Conservation (phyloP, 1,284 basidiomycete genomes). For the Ganoderma sinense region DNA sequence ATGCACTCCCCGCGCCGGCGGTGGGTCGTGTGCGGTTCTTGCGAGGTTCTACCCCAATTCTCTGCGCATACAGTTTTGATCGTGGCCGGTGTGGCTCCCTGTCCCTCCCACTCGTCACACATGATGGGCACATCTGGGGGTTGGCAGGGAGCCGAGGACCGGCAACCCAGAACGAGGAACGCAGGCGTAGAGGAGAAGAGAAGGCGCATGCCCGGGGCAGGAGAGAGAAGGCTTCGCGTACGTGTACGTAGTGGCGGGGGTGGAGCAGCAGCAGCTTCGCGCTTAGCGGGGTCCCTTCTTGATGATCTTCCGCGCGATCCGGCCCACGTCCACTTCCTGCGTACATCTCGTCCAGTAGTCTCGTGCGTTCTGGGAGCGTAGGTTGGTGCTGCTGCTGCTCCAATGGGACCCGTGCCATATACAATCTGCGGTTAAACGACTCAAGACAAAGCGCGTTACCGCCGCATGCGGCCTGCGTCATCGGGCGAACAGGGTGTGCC, state of each 20-base stretch:
- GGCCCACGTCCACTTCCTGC: neutral
- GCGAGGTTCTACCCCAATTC: conserved; percentile 20
- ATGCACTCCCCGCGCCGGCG: conserved; percentile 4
- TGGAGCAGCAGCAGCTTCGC: conserved; percentile 5
- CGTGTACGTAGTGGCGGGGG: neutral
- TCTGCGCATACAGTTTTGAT: neutral
- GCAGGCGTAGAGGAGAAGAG: neutral
- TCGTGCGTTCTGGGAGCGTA: conserved; percentile 2
- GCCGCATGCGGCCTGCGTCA: neutral
- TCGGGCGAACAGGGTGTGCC: neutral
- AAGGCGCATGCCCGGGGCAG: neutral
- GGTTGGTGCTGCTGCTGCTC: neutral
- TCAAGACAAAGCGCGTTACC: neutral
- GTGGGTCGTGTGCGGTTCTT: conserved; percentile 16
- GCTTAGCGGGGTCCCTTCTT: conserved; percentile 1
- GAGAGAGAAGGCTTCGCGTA: conserved; percentile 4
- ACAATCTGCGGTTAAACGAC: neutral
- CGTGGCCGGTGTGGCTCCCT: neutral
- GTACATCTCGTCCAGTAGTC: neutral
- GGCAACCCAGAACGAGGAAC: neutral
- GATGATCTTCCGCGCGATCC: conserved; percentile 3
- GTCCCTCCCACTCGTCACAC: neutral
- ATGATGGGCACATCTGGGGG: neutral
- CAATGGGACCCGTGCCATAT: neutral
- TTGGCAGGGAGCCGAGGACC: neutral